Percentiles rank a stretch among this genome's conserved stretches.
phyloP scores from a whole-genome alignment of 2,329 filamentous ascomycete species.

The Whalleya microplaca region DNA sequence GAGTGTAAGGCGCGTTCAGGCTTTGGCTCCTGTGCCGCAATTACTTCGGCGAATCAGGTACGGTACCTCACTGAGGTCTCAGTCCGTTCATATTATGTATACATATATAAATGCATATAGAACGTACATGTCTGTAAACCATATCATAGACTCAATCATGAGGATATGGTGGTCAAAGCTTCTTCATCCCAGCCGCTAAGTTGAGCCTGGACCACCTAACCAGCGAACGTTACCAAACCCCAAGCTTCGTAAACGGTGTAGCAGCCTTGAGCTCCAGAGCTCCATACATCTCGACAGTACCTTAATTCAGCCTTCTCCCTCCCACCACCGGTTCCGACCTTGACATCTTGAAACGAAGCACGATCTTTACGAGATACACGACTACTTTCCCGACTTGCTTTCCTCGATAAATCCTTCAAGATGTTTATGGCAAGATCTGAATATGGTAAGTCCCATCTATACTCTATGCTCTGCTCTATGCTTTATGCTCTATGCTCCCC shows the following conservation, averaged over 20 bases:
- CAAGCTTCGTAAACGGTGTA: conserved; percentile 40
- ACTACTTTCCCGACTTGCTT: not conserved
- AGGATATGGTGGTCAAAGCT: conserved; percentile 15
- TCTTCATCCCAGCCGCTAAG: conserved; percentile 1
- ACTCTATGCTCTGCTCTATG: conserved; percentile 20
- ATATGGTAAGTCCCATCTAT: conserved; percentile 75
- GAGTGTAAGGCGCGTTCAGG: conserved; percentile 13
- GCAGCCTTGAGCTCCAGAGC: conserved; percentile 40
- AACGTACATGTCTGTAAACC: too few relatives aligned
- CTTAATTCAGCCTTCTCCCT: conserved; percentile 8
- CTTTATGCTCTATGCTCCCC: too few relatives aligned
- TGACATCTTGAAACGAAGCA: conserved; percentile 6
- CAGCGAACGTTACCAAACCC: too few relatives aligned
- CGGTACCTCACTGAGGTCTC: not conserved
- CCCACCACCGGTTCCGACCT: conserved; percentile 5
- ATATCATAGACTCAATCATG: too few relatives aligned
- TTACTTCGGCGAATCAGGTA: not conserved
- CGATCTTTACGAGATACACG: conserved; percentile 5
- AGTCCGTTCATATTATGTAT: too few relatives aligned
- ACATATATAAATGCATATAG: too few relatives aligned
- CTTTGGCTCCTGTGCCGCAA: not conserved
- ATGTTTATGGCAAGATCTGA: conserved; percentile 99
- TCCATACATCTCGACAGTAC: conserved; percentile 14
- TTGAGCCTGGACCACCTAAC: conserved; percentile 9
- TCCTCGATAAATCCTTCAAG: conserved; percentile 54